These are phyloP conservation scores for Backusella tuberculispora DNA, from an alignment of 192 early-diverging fungal genomes.

Conservation along the genomic window DNA sequence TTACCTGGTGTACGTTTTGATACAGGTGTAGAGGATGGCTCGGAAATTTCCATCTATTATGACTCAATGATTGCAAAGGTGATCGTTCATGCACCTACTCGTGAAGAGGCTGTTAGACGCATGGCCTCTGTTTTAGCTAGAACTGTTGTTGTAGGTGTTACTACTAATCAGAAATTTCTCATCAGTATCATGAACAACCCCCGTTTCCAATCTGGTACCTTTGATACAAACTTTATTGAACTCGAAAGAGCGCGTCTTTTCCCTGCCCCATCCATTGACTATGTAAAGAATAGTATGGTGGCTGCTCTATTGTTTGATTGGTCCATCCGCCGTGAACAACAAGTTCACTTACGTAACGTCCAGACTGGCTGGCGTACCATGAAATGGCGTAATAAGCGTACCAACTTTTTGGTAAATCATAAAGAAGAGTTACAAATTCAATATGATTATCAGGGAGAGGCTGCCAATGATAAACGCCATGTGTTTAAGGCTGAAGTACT, in stretches of 20 bases:
- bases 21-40: slow-evolving; percentile 55
- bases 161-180: slow-evolving; percentile 62
- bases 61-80: slow-evolving; percentile 69
- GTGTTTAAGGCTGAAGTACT: slow-evolving; percentile 16
- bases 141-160: slow-evolving; percentile 57
- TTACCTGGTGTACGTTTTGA: slow-evolving; percentile 50
- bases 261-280: slow-evolving; percentile 1
- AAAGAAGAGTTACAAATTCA: slow-evolving; percentile 44
- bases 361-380: slow-evolving; percentile 56
- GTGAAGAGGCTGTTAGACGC: slow-evolving; percentile 52
- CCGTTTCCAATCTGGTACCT: slow-evolving; percentile 50
- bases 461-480: slow-evolving; percentile 7
- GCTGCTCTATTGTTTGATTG: slow-evolving; percentile 52
- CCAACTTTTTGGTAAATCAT: slow-evolving; percentile 39
- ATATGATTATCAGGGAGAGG: slow-evolving; percentile 41
- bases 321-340: slow-evolving; percentile 47
- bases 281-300: slow-evolving; percentile 23
- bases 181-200: slow-evolving; percentile 51
- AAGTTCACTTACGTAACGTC: slow-evolving; percentile 47
- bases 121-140: slow-evolving; percentile 47
- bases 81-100: slow-evolving; percentile 59
- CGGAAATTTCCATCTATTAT: slow-evolving; percentile 59
- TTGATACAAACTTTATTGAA: slow-evolving; percentile 55
- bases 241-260: slow-evolving; percentile 27
- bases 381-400: slow-evolving; percentile 46